These are phyloP conservation scores for Mycena sp. DNA, from an alignment of 1,284 basidiomycete species.

Conservation along the genomic window DNA sequence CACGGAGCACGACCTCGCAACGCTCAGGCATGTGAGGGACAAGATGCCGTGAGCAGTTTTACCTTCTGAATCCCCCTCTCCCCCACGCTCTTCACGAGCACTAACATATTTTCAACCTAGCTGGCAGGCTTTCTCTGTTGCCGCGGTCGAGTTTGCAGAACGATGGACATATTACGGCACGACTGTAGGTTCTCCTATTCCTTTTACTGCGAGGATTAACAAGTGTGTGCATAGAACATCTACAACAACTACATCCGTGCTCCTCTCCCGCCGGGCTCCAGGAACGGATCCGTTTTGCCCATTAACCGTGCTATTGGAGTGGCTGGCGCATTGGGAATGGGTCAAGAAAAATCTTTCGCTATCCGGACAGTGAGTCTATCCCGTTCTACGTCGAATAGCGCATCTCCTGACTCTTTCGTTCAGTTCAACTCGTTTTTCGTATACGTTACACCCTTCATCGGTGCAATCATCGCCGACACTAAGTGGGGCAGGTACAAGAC, in stretches of 20 bases:
- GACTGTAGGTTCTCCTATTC: background rate
- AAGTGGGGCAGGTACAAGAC: constrained; percentile 70
- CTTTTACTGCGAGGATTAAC: too few species aligned
- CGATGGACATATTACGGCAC: constrained; percentile 25
- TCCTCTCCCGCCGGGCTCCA: constrained; percentile 57
- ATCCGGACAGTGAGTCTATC: constrained; percentile 42
- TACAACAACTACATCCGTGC: constrained; percentile 62
- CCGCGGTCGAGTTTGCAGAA: constrained; percentile 20
- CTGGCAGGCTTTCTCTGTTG: constrained; percentile 16
- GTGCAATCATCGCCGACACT: constrained; percentile 65
- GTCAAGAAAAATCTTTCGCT: constrained; percentile 54
- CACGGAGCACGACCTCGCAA: constrained; percentile 58
- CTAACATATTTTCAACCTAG: too few species aligned
- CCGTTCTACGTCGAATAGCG: background rate
- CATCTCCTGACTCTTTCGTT: background rate
- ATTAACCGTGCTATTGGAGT: constrained; percentile 47
- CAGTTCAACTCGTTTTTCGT: constrained; percentile 59
- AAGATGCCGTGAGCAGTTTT: constrained; percentile 40
- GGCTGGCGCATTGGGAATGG: constrained; percentile 59
- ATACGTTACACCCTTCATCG: constrained; percentile 56
- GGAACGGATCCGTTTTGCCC: constrained; percentile 58
- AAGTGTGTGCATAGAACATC: constrained; percentile 38
- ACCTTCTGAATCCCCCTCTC: constrained; percentile 59
- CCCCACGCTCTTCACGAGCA: constrained; percentile 61
- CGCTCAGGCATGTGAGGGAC: constrained; percentile 56